These are phyloP conservation scores for Saccharomyces hybrid DNA, from an alignment of 1,139 yeast genomes.

Conservation along the genomic window DNA sequence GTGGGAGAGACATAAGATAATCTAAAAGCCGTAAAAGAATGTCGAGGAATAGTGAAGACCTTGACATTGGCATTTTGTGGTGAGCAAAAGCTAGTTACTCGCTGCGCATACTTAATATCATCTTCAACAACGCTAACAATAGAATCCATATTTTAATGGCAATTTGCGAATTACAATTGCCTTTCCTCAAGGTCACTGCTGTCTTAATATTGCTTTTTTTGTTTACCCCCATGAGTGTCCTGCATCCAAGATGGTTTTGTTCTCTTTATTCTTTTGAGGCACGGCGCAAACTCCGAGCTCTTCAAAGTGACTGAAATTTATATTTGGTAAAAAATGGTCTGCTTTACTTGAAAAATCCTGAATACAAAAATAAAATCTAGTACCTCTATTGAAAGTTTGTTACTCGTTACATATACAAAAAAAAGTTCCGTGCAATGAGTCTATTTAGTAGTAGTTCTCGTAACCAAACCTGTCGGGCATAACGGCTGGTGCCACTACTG, in stretches of 20 bases:
- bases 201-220: background rate
- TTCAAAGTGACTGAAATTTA: background rate
- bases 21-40: constrained; percentile 60
- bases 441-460: constrained; percentile 18
- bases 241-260: background rate
- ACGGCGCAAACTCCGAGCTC: background rate
- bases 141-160: background rate
- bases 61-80: background rate
- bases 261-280: background rate
- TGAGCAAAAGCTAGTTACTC: background rate
- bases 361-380: too few species aligned
- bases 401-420: background rate
- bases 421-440: background rate
- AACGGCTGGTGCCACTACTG: constrained; percentile 78
- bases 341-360: too few species aligned
- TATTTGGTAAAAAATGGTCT: too few species aligned
- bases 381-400: too few species aligned
- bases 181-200: background rate
- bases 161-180: background rate
- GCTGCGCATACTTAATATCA: background rate
- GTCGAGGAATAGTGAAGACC: constrained; percentile 27
- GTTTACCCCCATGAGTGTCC: background rate
- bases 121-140: background rate
- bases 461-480: constrained; percentile 77
- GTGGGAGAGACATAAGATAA: constrained; percentile 46